Evolutionary conservation across 2,329 filamentous ascomycete genomes (phyloP).

Genomic region (Neobulgaria alba): DNA sequence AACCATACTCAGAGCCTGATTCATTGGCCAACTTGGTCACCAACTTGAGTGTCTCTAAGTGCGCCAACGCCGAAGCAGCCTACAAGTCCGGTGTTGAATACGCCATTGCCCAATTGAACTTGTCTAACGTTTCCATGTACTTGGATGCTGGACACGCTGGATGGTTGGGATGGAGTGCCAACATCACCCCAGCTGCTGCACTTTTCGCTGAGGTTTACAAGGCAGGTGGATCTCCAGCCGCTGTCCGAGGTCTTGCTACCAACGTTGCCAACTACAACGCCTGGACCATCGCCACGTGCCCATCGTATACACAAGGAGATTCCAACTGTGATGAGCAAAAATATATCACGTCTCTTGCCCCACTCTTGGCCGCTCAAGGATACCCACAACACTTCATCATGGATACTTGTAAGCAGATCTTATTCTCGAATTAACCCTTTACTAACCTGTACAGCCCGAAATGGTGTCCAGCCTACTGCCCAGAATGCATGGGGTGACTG

Average conservation of each 20-base stretch:
- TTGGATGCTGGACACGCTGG: slow-evolving; percentile 55
- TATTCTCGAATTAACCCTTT: not conserved
- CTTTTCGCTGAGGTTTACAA: slow-evolving; percentile 40
- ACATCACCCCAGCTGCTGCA: slow-evolving; percentile 42
- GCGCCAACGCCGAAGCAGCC: slow-evolving; percentile 42
- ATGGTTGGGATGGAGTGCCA: slow-evolving; percentile 56
- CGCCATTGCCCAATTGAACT: slow-evolving; percentile 46
- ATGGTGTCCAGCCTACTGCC: slow-evolving; percentile 49
- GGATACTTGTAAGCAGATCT: slow-evolving; percentile 35
- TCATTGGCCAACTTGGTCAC: slow-evolving; percentile 55
- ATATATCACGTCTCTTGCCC: slow-evolving; percentile 42
- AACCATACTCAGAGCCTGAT: slow-evolving; percentile 42
- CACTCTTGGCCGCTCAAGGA: slow-evolving; percentile 37
- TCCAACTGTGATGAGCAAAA: slow-evolving; percentile 44
- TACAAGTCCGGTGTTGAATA: slow-evolving; percentile 50
- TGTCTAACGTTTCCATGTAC: slow-evolving; percentile 55
- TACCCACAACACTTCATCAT: slow-evolving; percentile 47
- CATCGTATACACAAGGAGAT: slow-evolving; percentile 34
- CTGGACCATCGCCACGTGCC: slow-evolving; percentile 37
- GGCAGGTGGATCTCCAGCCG: slow-evolving; percentile 36
- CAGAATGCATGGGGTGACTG: slow-evolving; percentile 54
- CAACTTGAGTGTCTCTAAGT: slow-evolving; percentile 46
- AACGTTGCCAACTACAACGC: slow-evolving; percentile 54
- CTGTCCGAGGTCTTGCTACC: slow-evolving; percentile 44
- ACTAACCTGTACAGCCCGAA: slow-evolving; percentile 38